phyloP scores from a whole-genome alignment of 202 grass and related monocot species.

The Carex arenaria region DNA sequence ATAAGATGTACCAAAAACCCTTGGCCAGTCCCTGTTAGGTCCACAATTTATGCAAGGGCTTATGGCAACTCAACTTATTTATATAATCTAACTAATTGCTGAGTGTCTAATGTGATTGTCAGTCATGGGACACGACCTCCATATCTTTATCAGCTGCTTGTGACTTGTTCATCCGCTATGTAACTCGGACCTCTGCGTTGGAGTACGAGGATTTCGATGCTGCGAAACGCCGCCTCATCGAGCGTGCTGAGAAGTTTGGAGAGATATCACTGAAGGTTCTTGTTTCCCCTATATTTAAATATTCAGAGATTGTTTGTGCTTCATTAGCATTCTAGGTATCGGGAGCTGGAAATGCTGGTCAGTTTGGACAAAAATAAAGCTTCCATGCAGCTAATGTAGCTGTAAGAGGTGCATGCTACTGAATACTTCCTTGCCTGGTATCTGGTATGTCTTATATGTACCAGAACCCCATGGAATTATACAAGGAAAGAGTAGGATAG shows the following conservation, averaged over 20 bases:
- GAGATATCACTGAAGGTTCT: conserved; percentile 93
- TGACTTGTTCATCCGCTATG: conserved; percentile 94
- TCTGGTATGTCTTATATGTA: background rate
- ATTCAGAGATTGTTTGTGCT: background rate
- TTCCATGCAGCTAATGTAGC: background rate
- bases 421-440: background rate
- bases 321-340: background rate
- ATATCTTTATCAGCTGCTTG: conserved; percentile 93
- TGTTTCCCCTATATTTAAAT: conserved; percentile 7
- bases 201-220: conserved; percentile 95
- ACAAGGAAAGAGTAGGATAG: too few relatives aligned
- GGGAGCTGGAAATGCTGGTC: background rate
- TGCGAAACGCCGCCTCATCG: conserved; percentile 80
- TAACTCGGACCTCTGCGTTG: conserved; percentile 86
- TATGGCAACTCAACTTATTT: background rate
- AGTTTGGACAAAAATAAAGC: background rate
- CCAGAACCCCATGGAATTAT: background rate
- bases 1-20: background rate
- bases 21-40: background rate
- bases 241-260: conserved; percentile 95
- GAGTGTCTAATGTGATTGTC: conserved; percentile 23
- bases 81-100: background rate
- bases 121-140: conserved; percentile 94
- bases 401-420: background rate
- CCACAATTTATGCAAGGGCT: background rate